phyloP scores from a whole-genome alignment of 176 grass and related monocot species.

The Avena sativa region DNA sequence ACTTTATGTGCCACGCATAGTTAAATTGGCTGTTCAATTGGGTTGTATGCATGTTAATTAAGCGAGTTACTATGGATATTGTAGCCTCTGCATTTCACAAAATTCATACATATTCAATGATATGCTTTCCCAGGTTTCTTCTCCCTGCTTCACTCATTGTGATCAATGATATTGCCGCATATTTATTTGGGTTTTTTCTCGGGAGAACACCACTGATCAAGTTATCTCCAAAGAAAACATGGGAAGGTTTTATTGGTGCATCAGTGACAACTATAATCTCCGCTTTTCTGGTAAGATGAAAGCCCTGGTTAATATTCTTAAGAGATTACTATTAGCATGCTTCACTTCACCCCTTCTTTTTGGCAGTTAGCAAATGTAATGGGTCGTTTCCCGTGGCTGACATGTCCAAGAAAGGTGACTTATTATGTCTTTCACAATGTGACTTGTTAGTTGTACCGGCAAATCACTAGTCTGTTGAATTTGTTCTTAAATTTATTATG shows the following conservation, averaged over 20 bases:
- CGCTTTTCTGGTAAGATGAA: conserved; percentile 86
- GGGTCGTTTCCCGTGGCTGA: conserved; percentile 85
- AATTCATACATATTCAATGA: conserved; percentile 25
- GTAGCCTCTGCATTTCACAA: conserved; percentile 5
- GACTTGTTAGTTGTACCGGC: conserved; percentile 16
- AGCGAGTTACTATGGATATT: not conserved
- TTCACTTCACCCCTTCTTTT: not conserved
- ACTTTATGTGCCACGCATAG: conserved; percentile 13
- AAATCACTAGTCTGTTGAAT: conserved; percentile 31
- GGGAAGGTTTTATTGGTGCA: conserved; percentile 99
- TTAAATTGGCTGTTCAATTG: not conserved
- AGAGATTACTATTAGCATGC: not conserved
- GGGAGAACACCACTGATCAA: conserved; percentile 98
- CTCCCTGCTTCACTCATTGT: conserved; percentile 96
- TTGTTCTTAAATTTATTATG: conserved; percentile 41
- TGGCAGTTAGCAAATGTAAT: conserved; percentile 91
- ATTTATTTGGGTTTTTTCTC: conserved; percentile 99
- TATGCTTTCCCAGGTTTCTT: conserved; percentile 83
- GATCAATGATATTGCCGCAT: conserved; percentile 95
- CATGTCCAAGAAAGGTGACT: conserved; percentile 89
- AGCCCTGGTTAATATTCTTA: conserved; percentile 25
- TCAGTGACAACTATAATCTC: conserved; percentile 93
- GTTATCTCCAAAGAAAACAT: conserved; percentile 98
- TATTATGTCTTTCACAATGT: conserved; percentile 36
- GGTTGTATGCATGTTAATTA: conserved; percentile 27